Conservation (phyloP, 2,329 filamentous ascomycete species). For the Phyllosticta capitalensis region DNA sequence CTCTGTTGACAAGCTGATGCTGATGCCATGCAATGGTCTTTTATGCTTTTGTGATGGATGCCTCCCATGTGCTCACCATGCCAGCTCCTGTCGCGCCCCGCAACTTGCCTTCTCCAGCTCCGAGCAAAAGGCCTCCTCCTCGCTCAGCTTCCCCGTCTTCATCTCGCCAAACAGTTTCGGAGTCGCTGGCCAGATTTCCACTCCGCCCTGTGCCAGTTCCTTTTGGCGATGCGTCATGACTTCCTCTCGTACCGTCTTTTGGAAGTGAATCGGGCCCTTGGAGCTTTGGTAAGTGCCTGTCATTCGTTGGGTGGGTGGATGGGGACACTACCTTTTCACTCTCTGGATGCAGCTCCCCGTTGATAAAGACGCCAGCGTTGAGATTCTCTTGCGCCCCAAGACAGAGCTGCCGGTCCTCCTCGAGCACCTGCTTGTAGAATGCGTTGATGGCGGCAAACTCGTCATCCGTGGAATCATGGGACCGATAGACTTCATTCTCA, state of each 20-base stretch:
- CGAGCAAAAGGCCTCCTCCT: slow-evolving; percentile 10
- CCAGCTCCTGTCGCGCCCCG: slow-evolving; percentile 11
- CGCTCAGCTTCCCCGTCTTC: slow-evolving; percentile 1
- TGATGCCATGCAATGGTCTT: no score
- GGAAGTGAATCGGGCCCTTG: slow-evolving; percentile 44
- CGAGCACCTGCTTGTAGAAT: slow-evolving; percentile 55
- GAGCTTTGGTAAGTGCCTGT: not conserved
- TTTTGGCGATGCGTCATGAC: slow-evolving; percentile 38
- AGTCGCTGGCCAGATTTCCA: slow-evolving; percentile 46
- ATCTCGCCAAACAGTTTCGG: slow-evolving; percentile 16
- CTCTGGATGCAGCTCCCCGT: slow-evolving; percentile 52
- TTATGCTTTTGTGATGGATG: not conserved
- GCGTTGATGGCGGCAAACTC: slow-evolving; percentile 49
- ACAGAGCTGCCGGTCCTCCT: slow-evolving; percentile 56
- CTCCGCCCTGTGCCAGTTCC: slow-evolving; percentile 35
- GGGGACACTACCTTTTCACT: slow-evolving; percentile 43
- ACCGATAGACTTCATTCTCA: slow-evolving; percentile 54
- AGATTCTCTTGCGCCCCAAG: slow-evolving; percentile 51
- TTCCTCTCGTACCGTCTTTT: slow-evolving; percentile 41
- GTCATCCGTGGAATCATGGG: slow-evolving; percentile 50
- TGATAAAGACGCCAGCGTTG: slow-evolving; percentile 51
- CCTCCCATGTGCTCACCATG: slow-evolving; percentile 14
- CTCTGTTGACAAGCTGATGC: no score
- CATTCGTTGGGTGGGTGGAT: not conserved
- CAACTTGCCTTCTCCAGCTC: slow-evolving; percentile 4